Evolutionary conservation across 495 filamentous ascomycete genomes (phyloP), one percentile per base, ranked within the genome.

Genomic region (Aspergillus baeticus): DNA sequence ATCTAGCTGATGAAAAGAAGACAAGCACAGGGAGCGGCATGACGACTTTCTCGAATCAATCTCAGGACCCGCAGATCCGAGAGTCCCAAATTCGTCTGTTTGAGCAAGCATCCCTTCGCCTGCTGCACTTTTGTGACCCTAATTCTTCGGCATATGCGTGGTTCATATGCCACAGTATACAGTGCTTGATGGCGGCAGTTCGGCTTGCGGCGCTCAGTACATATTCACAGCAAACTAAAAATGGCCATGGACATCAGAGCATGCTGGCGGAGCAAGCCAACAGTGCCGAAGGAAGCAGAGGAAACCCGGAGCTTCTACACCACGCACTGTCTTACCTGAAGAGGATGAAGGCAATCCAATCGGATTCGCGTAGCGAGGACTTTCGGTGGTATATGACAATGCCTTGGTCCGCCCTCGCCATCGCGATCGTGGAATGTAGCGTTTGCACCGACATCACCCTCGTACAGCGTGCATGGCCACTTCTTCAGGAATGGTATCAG

Each of bases 41-140:
- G 6, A 45, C 42, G 42, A 29, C 26, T 29, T 29, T 29, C 26
- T 29, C 26, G 26, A 29, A 29, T 29, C 26, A 29, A 29, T 29
- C 26, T 29, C 26, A 29, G 26, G 26, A 29, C 26, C 3, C 26
- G 26, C 26, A 29, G 26, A 29, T 29, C 26, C 26, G 26, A 29
- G 26, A 29, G 26, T 29, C 26, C 26, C 26, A 29, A 29, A 29
- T 22, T 21, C 42, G 13, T 6, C 42, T 21, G 42, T 46, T 55
- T 13, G 33, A 55, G 41, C 52, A 55, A 29, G 22, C 34, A 18
- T 26, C 15, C 6, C 33, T 55, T 18, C 23, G 18, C 23, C 33
- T 46, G 39, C 39, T 54, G 22, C 51, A 54, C 23, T 54, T 36
- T 39, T 54, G 51, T 33, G 51, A 54, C 37, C 51, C 51, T 21